Percentiles rank a stretch among this genome's conserved stretches.
phyloP scores from a whole-genome alignment of 768 basidiomycete genomes.

The Tricholoma hemisulphureum region DNA sequence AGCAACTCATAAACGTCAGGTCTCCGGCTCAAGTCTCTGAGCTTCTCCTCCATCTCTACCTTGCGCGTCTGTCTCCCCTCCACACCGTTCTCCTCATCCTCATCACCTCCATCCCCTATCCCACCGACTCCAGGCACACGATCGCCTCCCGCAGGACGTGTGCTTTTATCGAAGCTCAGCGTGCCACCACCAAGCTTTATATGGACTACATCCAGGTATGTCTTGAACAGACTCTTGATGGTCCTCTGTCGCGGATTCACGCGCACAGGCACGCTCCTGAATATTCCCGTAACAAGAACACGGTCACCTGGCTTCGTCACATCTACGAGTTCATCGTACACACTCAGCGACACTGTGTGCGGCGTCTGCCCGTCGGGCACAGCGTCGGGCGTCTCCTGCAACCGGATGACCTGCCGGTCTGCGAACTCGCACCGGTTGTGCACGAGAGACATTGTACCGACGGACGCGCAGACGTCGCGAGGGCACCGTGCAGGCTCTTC shows the following conservation, averaged over 20 bases:
- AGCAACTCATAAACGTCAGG: slow-evolving; percentile 87
- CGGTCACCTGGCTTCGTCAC: slow-evolving; percentile 95
- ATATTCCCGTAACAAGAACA: slow-evolving; percentile 88
- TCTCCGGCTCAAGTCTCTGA: slow-evolving; percentile 67
- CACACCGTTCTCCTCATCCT: slow-evolving; percentile 50
- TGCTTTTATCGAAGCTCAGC: slow-evolving; percentile 78
- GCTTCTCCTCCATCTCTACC: slow-evolving; percentile 77
- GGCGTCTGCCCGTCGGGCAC: slow-evolving; percentile 99
- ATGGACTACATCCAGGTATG: slow-evolving; percentile 94
- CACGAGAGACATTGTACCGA: slow-evolving; percentile 90
- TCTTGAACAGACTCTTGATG: slow-evolving; percentile 96
- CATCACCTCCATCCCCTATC: slow-evolving; percentile 67
- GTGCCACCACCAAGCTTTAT: slow-evolving; percentile 73
- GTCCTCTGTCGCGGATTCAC: slow-evolving; percentile 89
- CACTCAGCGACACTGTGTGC: slow-evolving; percentile 93
- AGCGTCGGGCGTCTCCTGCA: slow-evolving; percentile 97
- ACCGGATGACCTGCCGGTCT: slow-evolving; percentile 89
- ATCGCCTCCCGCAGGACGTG: slow-evolving; percentile 68
- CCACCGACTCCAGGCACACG: slow-evolving; percentile 68
- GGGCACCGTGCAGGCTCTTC: slow-evolving; percentile 90
- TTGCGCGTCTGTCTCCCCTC: slow-evolving; percentile 45
- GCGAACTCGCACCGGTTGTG: slow-evolving; percentile 98
- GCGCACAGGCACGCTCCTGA: slow-evolving; percentile 92
- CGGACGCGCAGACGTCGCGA: slow-evolving; percentile 84
- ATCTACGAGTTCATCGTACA: slow-evolving; percentile 98